phyloP scores from a whole-genome alignment of 208 protist species.

The Trypanosoma rangeli region DNA sequence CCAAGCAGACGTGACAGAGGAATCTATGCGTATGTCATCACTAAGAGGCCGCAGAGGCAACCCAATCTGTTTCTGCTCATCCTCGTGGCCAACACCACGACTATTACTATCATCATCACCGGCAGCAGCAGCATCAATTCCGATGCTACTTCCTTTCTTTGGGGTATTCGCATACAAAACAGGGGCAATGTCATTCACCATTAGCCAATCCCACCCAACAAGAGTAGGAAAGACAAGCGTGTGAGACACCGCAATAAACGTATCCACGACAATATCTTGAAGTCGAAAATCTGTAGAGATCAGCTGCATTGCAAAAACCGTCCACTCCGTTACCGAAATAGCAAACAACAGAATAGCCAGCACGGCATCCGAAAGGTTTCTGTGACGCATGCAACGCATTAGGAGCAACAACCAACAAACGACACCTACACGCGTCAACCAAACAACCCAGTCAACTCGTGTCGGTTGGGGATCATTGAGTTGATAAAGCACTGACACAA shows the following conservation, averaged over 20 bases:
- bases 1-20: background rate
- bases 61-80: background rate
- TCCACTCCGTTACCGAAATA: conserved; percentile 14
- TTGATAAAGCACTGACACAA: background rate
- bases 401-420: conserved; percentile 5
- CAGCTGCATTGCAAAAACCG: conserved; percentile 4
- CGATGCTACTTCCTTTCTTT: background rate
- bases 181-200: conserved; percentile 19
- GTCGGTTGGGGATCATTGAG: background rate
- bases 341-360: background rate
- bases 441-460: background rate
- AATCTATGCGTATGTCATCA: conserved; percentile 5
- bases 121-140: background rate
- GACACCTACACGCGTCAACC: background rate
- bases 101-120: background rate
- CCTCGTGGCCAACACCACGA: background rate
- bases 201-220: conserved; percentile 24
- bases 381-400: background rate
- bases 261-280: conserved; percentile 1
- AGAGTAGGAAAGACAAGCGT: conserved; percentile 11
- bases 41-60: conserved; percentile 13
- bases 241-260: conserved; percentile 7
- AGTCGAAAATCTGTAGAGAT: background rate
- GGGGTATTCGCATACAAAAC: conserved; percentile 9
- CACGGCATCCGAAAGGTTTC: background rate